phyloP scores from a whole-genome alignment of 1,139 yeast genomes.

The Pichia sp. region DNA sequence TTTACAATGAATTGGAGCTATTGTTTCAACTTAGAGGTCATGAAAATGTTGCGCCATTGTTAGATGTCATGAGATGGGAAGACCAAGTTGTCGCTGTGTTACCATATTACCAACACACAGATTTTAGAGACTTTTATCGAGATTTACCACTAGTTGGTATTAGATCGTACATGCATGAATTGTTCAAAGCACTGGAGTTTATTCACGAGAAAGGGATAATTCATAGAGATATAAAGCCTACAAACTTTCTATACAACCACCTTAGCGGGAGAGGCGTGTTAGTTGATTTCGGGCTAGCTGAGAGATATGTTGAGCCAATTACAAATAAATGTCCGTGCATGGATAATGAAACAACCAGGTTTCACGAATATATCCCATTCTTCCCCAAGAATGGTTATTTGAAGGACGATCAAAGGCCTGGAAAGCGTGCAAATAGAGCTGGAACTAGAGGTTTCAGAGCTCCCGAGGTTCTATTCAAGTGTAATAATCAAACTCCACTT shows the following conservation, averaged over 20 bases:
- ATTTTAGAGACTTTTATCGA: constrained; percentile 80
- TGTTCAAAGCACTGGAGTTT: constrained; percentile 67
- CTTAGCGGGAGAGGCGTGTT: constrained; percentile 71
- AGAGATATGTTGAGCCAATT: constrained; percentile 27
- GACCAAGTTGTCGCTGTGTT: constrained; percentile 92
- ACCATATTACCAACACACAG: constrained; percentile 88
- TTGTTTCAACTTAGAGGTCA: constrained; percentile 64
- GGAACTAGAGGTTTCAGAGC: constrained; percentile 97
- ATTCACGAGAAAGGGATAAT: constrained; percentile 72
- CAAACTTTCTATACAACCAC: constrained; percentile 78
- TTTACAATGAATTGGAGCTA: constrained; percentile 76
- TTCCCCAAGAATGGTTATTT: constrained; percentile 58
- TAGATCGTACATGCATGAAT: constrained; percentile 70
- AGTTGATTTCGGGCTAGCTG: constrained; percentile 93
- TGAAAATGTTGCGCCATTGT: constrained; percentile 74
- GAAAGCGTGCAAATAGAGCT: constrained; percentile 92
- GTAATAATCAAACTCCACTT: constrained; percentile 75
- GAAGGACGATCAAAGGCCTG: constrained; percentile 76
- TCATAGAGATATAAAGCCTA: constrained; percentile 87
- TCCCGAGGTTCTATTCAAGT: constrained; percentile 85
- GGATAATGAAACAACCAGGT: constrained; percentile 12
- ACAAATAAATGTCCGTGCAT: constrained; percentile 24
- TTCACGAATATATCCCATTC: constrained; percentile 8
- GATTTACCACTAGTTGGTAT: constrained; percentile 75
- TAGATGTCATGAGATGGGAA: constrained; percentile 78